Evolutionary conservation across 2,329 filamentous ascomycete species (phyloP), one percentile per base, ranked within the genome.

Genomic region (Cercospora zeae-maydis): DNA sequence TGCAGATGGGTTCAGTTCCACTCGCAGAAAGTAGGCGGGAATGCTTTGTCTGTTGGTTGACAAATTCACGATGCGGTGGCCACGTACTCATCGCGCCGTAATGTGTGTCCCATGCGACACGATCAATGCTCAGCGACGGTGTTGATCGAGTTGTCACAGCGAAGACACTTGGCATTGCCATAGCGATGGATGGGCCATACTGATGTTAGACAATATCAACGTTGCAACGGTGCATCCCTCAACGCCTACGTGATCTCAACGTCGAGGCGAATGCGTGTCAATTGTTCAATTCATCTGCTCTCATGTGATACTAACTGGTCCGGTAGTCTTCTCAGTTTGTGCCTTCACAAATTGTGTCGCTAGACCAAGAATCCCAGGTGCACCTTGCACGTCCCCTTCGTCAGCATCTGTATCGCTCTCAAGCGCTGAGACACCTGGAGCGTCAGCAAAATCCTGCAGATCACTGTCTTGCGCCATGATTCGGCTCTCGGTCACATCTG

Each of bases 301-400:
- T 53, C 45, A 53, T 3, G 45, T 59, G 33, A 63, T 63, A 34
- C 60, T 57, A 19, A 67, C 62, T 13, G 67, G 61, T 5, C 71
- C 73, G 19, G 68, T 65, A 4, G 78, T 66, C 78, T 76, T 58
- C 78, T 81, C 80, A 27, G 80, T 80, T 66, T 85, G 83, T 37
- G 84, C 85, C 75, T 84, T 86, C 65, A 87, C 85, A 70, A 89
- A 89, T 70, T 90, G 86, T 72, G 87, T 84, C 61, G 90, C 79
- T 67, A 90, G 74, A 8, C 87, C 87, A 62, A 90, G 74, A 4
- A 89, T 86, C 1, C 87, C 87, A 1, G 80, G 81, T 4, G 59
- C 55, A 14, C 53, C 58, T 81, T 81, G 34, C 71, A 77, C 33
- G 73, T 65, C 71, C 7, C 82, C 82, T 3, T 75, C 79, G 21